Evolutionary conservation across 1,284 basidiomycete species (phyloP).

Genomic region (Rhodotorula sp.): DNA sequence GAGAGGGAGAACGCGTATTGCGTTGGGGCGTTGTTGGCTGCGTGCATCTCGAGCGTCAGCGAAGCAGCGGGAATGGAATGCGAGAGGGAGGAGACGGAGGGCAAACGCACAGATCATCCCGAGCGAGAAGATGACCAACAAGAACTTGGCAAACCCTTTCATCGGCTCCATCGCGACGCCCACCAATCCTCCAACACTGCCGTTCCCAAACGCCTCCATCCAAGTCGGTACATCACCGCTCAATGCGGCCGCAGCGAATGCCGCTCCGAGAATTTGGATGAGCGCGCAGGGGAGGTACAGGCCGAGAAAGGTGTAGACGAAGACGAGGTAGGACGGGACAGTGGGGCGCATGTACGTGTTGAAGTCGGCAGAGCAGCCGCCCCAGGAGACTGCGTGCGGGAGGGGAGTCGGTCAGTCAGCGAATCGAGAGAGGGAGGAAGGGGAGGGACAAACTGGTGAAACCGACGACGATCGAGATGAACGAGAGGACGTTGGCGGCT

Average conservation of each 20-base stretch:
- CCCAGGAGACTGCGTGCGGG: conserved; percentile 37
- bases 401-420: too few species aligned
- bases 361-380: conserved; percentile 49
- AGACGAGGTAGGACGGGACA: conserved; percentile 27
- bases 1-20: conserved; percentile 82
- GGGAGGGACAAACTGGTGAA: conserved; percentile 43
- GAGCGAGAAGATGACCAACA: conserved; percentile 74
- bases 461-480: conserved; percentile 48
- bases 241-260: conserved; percentile 47
- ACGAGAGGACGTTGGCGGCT: conserved; percentile 46
- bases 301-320: conserved; percentile 40
- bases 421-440: conserved; percentile 21
- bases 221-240: conserved; percentile 46
- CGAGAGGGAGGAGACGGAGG: background rate
- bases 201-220: conserved; percentile 44
- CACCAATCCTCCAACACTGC: conserved; percentile 53
- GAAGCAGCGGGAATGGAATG: background rate
- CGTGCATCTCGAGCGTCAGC: conserved; percentile 11
- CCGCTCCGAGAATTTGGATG: conserved; percentile 49
- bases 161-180: conserved; percentile 38
- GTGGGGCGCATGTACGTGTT: conserved; percentile 40
- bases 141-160: conserved; percentile 70
- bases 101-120: conserved; percentile 58
- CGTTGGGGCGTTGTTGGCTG: conserved; percentile 75
- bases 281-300: conserved; percentile 42